phyloP scores from a whole-genome alignment of 805 yeast genomes.

The Scheffersomyces lignosus region DNA sequence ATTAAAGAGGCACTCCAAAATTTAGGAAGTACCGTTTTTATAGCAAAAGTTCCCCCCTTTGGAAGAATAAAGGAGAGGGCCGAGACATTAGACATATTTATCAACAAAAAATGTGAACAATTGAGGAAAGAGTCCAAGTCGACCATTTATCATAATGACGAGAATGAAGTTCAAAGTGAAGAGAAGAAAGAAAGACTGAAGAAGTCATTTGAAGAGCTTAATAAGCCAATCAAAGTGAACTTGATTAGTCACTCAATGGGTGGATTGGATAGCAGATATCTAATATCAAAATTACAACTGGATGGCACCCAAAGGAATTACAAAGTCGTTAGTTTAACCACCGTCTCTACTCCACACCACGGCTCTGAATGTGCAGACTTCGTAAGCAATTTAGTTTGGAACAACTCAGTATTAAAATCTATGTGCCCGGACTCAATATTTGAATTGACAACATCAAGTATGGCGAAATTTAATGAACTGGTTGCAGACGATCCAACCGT shows the following conservation, averaged over 20 bases:
- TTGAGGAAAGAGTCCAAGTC: conserved; percentile 13
- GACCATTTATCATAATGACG: conserved; percentile 8
- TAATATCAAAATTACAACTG: conserved; percentile 54
- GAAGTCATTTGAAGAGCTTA: conserved; percentile 9
- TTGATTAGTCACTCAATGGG: conserved; percentile 93
- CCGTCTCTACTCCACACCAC: conserved; percentile 84
- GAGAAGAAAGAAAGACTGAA: no score
- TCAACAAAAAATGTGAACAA: conserved; percentile 31
- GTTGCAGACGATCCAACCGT: conserved; percentile 61
- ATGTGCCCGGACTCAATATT: conserved; percentile 43
- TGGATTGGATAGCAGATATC: conserved; percentile 79
- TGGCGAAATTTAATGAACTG: conserved; percentile 53
- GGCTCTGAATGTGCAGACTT: conserved; percentile 85
- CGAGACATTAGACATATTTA: conserved; percentile 48
- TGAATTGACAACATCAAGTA: conserved; percentile 61
- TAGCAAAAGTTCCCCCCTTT: conserved; percentile 81
- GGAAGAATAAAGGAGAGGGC: conserved; percentile 77
- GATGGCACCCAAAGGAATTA: conserved; percentile 40
- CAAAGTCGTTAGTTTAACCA: conserved; percentile 72
- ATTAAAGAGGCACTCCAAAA: conserved; percentile 58
- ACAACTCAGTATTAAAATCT: conserved; percentile 13
- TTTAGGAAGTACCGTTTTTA: conserved; percentile 67
- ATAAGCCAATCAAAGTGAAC: conserved; percentile 54
- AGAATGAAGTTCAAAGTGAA: conserved; percentile 2
- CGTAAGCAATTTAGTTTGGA: conserved; percentile 38